Evolutionary conservation across 495 filamentous ascomycete genomes (phyloP).

Genomic region (Aspergillus cavernicola): DNA sequence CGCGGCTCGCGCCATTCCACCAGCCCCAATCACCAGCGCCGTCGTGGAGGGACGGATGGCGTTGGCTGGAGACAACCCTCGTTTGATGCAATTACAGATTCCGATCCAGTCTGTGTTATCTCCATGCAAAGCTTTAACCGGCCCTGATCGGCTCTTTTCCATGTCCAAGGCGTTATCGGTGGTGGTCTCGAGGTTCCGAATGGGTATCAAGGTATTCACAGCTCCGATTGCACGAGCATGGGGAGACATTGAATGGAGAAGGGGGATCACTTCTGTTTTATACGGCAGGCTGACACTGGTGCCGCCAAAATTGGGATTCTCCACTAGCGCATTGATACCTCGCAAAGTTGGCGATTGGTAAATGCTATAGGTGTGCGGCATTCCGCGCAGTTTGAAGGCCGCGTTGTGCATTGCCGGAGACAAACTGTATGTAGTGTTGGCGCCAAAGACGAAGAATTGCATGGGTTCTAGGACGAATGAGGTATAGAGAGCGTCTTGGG

Average conservation of each 20-base stretch:
- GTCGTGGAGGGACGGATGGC: conserved; percentile 65
- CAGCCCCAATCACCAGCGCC: conserved; percentile 71
- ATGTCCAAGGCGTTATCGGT: conserved; percentile 47
- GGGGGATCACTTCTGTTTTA: conserved; percentile 67
- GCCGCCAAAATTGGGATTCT: conserved; percentile 66
- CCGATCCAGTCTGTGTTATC: conserved; percentile 85
- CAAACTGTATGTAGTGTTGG: conserved; percentile 42
- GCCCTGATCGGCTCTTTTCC: conserved; percentile 59
- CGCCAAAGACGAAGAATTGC: conserved; percentile 44
- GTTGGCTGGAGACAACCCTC: conserved; percentile 74
- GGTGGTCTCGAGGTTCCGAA: conserved; percentile 53
- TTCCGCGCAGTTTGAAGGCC: conserved; percentile 63
- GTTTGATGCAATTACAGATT: conserved; percentile 63
- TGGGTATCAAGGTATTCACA: conserved; percentile 71
- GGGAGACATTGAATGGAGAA: conserved; percentile 64
- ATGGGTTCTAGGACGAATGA: conserved; percentile 53
- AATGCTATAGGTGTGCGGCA: conserved; percentile 67
- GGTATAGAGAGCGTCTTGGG: conserved; percentile 46
- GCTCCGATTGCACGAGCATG: conserved; percentile 77
- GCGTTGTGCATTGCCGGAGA: conserved; percentile 64
- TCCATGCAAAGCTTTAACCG: conserved; percentile 64
- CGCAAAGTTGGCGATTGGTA: conserved; percentile 64
- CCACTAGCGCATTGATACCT: conserved; percentile 59
- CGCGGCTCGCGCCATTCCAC: conserved; percentile 77
- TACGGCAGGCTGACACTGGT: conserved; percentile 70